phyloP scores from a whole-genome alignment of 169 alveolate species.

The Cryptosporidium canis region DNA sequence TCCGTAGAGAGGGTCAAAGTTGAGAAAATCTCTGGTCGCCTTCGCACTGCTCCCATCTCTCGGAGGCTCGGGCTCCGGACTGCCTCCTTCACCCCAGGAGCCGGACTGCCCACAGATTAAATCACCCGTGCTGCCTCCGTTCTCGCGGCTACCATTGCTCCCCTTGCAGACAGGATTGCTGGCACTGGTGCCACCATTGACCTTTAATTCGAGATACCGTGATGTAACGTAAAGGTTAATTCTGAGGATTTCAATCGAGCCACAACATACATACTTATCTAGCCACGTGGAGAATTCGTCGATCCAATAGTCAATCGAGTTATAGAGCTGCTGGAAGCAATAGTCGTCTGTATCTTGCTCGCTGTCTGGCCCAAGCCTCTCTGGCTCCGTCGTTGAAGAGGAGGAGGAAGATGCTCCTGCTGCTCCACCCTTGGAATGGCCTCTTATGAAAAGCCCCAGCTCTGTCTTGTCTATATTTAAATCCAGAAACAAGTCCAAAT shows the following conservation, averaged over 20 bases:
- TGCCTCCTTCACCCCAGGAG: neutral
- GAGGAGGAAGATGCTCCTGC: neutral
- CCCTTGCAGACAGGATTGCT: neutral
- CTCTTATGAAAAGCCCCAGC: conserved; percentile 1
- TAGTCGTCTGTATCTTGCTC: neutral
- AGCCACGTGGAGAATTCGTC: conserved; percentile 50
- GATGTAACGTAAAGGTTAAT: conserved; percentile 37
- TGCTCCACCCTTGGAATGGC: neutral
- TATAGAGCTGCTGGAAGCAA: neutral
- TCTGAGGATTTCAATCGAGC: conserved; percentile 18
- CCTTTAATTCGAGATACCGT: conserved; percentile 27
- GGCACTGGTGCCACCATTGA: neutral
- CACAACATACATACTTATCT: conserved; percentile 43
- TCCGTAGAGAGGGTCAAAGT: neutral
- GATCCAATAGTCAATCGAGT: conserved; percentile 27
- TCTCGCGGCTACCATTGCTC: neutral
- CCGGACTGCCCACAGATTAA: neutral
- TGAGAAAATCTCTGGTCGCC: neutral
- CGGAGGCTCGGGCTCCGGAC: neutral
- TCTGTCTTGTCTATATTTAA: conserved; percentile 57
- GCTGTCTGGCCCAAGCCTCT: too few species aligned
- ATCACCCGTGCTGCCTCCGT: neutral
- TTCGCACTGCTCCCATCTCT: neutral
- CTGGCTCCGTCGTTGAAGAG: neutral
- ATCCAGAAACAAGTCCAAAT: conserved; percentile 50